phyloP scores from a whole-genome alignment of 139 green algal species.

The Desmodesmus armatus region DNA sequence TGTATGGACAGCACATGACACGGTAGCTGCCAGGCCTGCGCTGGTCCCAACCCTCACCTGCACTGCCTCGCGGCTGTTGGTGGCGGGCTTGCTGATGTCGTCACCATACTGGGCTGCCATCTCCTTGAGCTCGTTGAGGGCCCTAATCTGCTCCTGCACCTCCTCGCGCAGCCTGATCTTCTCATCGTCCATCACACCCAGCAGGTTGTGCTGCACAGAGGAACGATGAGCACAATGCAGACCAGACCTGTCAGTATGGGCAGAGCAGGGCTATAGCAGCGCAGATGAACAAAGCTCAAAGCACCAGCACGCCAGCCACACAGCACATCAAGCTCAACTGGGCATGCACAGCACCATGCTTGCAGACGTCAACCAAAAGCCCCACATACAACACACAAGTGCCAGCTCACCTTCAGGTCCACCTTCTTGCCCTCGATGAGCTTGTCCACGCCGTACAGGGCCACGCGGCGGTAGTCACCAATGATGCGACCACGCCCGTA shows the following conservation, averaged over 20 bases:
- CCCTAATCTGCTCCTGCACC: constrained; percentile 77
- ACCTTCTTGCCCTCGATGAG: constrained; percentile 73
- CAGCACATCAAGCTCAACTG: not conserved
- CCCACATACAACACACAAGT: not conserved
- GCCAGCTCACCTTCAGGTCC: constrained; percentile 58
- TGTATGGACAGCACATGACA: too few species aligned
- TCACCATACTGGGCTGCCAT: constrained; percentile 78
- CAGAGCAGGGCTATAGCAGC: too few species aligned
- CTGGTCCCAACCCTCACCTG: too few species aligned
- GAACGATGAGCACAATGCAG: too few species aligned
- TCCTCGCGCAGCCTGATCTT: constrained; percentile 75
- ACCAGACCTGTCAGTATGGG: too few species aligned
- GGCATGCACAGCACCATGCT: not conserved
- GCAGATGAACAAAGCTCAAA: too few species aligned
- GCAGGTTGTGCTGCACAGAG: constrained; percentile 58
- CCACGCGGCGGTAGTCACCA: constrained; percentile 83
- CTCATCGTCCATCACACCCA: constrained; percentile 72
- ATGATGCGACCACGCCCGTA: constrained; percentile 79
- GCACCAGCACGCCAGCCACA: not conserved
- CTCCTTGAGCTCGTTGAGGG: constrained; percentile 76
- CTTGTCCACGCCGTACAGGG: constrained; percentile 78
- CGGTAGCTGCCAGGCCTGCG: too few species aligned
- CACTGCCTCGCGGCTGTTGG: constrained; percentile 72
- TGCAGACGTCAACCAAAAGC: not conserved
- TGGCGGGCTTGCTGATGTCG: constrained; percentile 70